Conservation (phyloP, 73 alveolate genomes). For the Paramecium tetraurelia region DNA sequence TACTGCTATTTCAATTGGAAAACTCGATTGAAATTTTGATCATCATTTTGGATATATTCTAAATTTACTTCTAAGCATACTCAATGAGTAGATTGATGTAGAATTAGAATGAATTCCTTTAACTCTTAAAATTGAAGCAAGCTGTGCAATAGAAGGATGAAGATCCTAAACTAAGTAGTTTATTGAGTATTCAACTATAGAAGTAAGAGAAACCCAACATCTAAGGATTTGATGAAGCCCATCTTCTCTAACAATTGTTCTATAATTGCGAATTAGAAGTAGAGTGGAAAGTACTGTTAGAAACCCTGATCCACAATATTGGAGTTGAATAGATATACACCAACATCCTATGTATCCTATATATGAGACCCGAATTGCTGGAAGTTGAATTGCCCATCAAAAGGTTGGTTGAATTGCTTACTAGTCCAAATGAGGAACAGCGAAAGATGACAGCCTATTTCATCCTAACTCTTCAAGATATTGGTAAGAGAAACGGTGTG, state of each 20-base stretch:
- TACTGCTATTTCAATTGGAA: not conserved
- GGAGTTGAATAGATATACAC: constrained; percentile 15
- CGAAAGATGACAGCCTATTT: not conserved
- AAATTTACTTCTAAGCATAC: not conserved
- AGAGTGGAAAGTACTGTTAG: not conserved
- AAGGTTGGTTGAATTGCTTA: not conserved
- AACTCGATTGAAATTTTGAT: not conserved
- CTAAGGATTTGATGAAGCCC: not conserved
- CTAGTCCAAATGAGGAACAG: constrained; percentile 2
- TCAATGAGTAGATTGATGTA: not conserved
- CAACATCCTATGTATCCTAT: not conserved
- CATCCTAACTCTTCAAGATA: not conserved
- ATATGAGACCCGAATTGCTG: not conserved
- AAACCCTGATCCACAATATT: not conserved
- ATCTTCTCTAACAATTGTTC: not conserved
- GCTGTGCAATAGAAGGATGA: not conserved
- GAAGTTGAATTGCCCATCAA: not conserved
- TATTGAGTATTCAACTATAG: not conserved
- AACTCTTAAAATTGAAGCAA: not conserved
- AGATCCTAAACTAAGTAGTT: not conserved
- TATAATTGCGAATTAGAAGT: not conserved
- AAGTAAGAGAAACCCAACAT: not conserved
- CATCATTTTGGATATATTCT: not conserved
- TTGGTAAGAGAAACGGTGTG: not conserved
- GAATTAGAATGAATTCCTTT: not conserved